These are phyloP conservation scores for Ogataea salicorniae DNA, from an alignment of 805 yeast genomes.

Conservation along the genomic window DNA sequence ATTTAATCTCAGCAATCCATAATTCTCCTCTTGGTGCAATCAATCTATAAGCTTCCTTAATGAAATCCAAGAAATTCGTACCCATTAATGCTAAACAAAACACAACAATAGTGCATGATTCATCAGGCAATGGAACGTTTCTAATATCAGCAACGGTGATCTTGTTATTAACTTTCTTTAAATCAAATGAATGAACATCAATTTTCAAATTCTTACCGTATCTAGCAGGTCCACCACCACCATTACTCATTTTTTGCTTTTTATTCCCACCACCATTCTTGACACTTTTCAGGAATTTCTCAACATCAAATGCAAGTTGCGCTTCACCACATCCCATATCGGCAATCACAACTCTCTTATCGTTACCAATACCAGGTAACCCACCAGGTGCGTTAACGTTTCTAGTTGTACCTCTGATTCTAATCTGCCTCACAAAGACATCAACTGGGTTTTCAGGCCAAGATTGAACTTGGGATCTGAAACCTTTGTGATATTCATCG, in stretches of 20 bases:
- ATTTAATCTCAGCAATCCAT: conserved; percentile 97
- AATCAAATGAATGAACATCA: conserved; percentile 83
- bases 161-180: conserved; percentile 80
- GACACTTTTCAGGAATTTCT: conserved; percentile 36
- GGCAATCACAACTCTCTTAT: conserved; percentile 71
- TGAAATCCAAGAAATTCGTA: conserved; percentile 88
- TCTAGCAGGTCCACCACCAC: conserved; percentile 2
- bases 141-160: conserved; percentile 96
- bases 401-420: conserved; percentile 52
- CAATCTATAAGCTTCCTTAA: conserved; percentile 82
- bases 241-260: conserved; percentile 29
- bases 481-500: conserved; percentile 94
- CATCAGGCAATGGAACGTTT: conserved; percentile 78
- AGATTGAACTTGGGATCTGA: conserved; percentile 86
- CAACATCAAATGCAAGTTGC: conserved; percentile 65
- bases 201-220: conserved; percentile 38
- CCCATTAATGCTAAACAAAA: conserved; percentile 97
- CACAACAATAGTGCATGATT: conserved; percentile 79
- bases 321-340: conserved; percentile 99
- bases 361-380: conserved; percentile 60
- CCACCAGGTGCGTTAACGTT: conserved; percentile 91
- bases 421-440: conserved; percentile 71
- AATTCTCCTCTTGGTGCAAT: conserved; percentile 88
- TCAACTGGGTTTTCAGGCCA: conserved; percentile 99
- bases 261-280: conserved; percentile 14